Evolutionary conservation across 305 asterid species (phyloP), one percentile per base, ranked within the genome.

Genomic region (Ajuga reptans): DNA sequence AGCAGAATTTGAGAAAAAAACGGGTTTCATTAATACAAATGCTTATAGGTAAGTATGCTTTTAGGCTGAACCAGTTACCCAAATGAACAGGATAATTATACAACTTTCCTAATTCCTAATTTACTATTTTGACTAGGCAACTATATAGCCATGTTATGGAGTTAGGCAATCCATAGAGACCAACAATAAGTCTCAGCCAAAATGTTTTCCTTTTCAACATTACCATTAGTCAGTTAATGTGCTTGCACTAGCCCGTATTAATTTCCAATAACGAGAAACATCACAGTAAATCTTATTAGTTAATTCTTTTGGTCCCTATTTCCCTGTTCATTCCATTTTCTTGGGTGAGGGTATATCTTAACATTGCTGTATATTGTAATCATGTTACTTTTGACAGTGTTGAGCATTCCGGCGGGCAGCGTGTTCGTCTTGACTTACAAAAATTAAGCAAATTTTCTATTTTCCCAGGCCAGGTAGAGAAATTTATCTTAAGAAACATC

Each of bases 391-490:
- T 75, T 69, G 74, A 73, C 81, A 93, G 97, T 69, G 96, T 86
- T 43, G 95, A 93, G 86, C 95, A 87, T 80, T 89, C 99, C 69
- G 97, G 99, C 61, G 99, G 97, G 78, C 99, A 89, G 77, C 90
- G 95, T 34, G 95, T 93, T 77, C 96, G 96, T 42, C 91, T 93
- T 68, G 99, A 93, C 86, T 73, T 93, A 89, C 91, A 86, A 69
- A 89, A 87, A 66, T 71, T 93, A 76, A 79, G 80, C 72, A 92
- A 87, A 43, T 89, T 87, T 60, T 93, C 99, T 60, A 78, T 89
- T 82, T 93, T 93, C 79, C 99, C 97, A 15, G 97, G 99, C 78
- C 99, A 93, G 97, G 97, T 87, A 52, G 71, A 68, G 31, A 52
- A 9, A 9, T 58, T 66, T 58, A 45, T 62, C 18, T 42, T 29